Evolutionary conservation across 495 filamentous ascomycete species (phyloP).

Genomic region (Talaromyces adpressus): DNA sequence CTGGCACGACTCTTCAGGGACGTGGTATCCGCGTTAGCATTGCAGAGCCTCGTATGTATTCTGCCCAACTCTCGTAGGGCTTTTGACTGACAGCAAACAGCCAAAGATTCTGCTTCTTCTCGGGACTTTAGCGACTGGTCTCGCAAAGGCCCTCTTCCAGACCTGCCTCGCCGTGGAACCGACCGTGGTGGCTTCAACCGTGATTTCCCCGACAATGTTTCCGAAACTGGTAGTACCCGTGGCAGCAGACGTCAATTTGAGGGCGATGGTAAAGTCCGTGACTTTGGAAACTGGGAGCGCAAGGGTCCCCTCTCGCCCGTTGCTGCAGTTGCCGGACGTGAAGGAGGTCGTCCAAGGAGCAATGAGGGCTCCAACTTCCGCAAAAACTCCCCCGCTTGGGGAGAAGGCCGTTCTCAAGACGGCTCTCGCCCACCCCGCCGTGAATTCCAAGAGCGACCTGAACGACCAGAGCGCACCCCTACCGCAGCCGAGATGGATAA

Average conservation of each 20-base stretch:
- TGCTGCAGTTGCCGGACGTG: constrained; percentile 49
- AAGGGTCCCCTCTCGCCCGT: constrained; percentile 83
- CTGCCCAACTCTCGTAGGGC: constrained; percentile 28
- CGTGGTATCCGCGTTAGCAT: constrained; percentile 82
- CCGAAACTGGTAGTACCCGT: constrained; percentile 47
- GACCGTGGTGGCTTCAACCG: constrained; percentile 43
- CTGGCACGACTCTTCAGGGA: constrained; percentile 72
- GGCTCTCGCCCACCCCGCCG: constrained; percentile 76
- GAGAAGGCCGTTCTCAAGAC: constrained; percentile 72
- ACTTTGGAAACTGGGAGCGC: constrained; percentile 91
- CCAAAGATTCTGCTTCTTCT: constrained; percentile 62
- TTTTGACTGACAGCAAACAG: constrained; percentile 37
- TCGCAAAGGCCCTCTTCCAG: constrained; percentile 81
- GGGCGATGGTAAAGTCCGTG: constrained; percentile 77
- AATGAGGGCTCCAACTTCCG: constrained; percentile 58
- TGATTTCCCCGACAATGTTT: constrained; percentile 38
- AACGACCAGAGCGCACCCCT: constrained; percentile 52
- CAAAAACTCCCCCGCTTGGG: constrained; percentile 73
- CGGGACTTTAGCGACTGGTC: constrained; percentile 77
- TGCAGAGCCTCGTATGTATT: constrained; percentile 70
- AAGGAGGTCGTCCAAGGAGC: constrained; percentile 62
- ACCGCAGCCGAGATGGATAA: constrained; percentile 83
- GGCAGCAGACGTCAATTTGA: constrained; percentile 47
- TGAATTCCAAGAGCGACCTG: constrained; percentile 65
- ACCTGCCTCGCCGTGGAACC: constrained; percentile 48